Conservation (phyloP, 768 basidiomycete species). For the Harrya chromipes region DNA sequence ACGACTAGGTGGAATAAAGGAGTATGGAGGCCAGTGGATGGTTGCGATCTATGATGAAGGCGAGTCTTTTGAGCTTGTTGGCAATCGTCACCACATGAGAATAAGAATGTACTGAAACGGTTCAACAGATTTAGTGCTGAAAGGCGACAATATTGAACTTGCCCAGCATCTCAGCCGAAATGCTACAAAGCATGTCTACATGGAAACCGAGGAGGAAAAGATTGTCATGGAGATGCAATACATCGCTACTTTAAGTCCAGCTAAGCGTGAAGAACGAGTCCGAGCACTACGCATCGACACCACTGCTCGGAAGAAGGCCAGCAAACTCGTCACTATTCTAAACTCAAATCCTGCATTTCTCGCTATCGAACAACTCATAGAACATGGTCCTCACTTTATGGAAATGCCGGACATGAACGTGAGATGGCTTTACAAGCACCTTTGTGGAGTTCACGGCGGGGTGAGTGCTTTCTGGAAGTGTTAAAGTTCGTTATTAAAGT, state of each 20-base stretch:
- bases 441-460: constrained; percentile 1
- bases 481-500: not conserved
- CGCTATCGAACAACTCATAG: not conserved
- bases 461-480: not conserved
- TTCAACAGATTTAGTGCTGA: too few species aligned
- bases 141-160: not conserved
- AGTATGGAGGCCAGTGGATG: too few species aligned
- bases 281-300: not conserved
- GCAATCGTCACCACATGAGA: too few species aligned
- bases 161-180: constrained; percentile 10
- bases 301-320: not conserved
- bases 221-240: constrained; percentile 11
- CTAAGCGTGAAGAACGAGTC: not conserved
- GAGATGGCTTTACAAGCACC: not conserved
- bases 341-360: not conserved
- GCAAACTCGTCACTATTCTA: not conserved
- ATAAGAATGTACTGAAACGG: too few species aligned
- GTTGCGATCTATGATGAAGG: too few species aligned
- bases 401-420: constrained; percentile 2
- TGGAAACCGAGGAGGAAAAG: constrained; percentile 8
- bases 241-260: not conserved
- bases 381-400: not conserved
- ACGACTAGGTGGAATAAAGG: too few species aligned
- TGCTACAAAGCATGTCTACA: constrained; percentile 7
- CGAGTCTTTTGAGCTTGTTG: too few species aligned